Evolutionary conservation across 495 filamentous ascomycete genomes (phyloP).

Genomic region (Trichoderma erinaceum): DNA sequence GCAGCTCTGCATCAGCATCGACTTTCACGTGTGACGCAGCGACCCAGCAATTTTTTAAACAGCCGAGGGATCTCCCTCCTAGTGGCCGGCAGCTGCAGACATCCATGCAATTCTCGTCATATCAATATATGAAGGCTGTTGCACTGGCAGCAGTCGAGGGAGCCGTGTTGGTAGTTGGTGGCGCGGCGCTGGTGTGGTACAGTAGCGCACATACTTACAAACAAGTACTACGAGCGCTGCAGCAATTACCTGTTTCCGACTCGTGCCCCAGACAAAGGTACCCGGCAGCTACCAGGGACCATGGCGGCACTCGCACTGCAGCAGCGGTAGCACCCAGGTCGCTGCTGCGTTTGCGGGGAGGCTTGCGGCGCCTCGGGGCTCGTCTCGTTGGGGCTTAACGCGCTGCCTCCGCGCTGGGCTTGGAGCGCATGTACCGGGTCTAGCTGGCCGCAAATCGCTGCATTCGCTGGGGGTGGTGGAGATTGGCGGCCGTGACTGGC

Average conservation of each 20-base stretch:
- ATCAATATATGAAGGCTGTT: neutral
- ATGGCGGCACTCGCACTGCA: neutral
- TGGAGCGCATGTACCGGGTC: neutral
- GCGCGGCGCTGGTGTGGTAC: neutral
- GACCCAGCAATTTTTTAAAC: neutral
- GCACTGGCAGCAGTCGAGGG: neutral
- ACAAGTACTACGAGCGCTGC: neutral
- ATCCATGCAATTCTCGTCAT: constrained; percentile 5
- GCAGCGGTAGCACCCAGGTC: neutral
- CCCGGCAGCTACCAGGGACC: neutral
- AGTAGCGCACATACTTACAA: too few species aligned
- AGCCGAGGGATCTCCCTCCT: neutral
- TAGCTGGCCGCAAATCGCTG: constrained; percentile 11
- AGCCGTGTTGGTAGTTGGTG: neutral
- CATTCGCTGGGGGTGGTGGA: constrained; percentile 4
- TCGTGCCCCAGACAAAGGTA: neutral
- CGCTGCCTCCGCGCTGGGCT: neutral
- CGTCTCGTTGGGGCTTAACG: neutral
- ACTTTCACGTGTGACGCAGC: constrained; percentile 5
- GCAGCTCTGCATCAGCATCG: neutral
- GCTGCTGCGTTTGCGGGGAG: constrained; percentile 1
- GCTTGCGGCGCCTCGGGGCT: neutral
- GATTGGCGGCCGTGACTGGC: constrained; percentile 5
- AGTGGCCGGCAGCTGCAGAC: neutral
- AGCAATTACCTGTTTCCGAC: neutral